Evolutionary conservation across 2,329 filamentous ascomycete genomes (phyloP).

Genomic region (Lasiodiplodia sp.): DNA sequence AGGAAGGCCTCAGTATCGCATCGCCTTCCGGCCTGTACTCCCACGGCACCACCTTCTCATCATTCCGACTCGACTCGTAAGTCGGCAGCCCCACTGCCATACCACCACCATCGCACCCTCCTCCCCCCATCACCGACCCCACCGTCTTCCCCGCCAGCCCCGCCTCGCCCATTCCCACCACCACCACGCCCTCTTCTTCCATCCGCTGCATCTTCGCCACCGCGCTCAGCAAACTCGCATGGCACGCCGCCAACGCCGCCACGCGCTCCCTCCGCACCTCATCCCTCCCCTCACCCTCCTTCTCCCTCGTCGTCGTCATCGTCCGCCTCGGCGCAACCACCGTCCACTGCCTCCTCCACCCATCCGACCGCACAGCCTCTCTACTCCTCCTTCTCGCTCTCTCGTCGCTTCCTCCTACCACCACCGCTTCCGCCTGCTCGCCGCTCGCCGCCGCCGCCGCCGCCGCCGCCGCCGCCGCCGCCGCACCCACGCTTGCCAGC

Average conservation of each 20-base stretch:
- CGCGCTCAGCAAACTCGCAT: slow-evolving; percentile 39
- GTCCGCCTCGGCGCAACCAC: no score
- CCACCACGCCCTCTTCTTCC: slow-evolving; percentile 31
- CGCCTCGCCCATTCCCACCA: background rate
- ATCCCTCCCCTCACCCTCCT: background rate
- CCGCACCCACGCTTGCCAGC: slow-evolving; percentile 40
- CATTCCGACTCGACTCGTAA: slow-evolving; percentile 1
- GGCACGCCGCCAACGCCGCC: slow-evolving; percentile 36
- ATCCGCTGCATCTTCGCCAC: slow-evolving; percentile 41
- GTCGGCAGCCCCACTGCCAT: background rate
- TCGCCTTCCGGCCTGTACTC: slow-evolving; percentile 12
- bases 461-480: no score
- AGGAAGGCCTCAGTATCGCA: background rate
- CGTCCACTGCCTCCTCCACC: background rate
- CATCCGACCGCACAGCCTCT: background rate
- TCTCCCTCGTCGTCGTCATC: background rate
- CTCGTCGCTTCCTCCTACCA: background rate
- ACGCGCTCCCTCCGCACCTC: slow-evolving; percentile 35
- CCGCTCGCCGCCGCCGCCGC: no score
- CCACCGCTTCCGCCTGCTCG: background rate
- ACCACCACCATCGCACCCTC: slow-evolving; percentile 17
- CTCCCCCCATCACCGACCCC: background rate
- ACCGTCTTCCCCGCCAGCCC: background rate
- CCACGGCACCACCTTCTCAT: slow-evolving; percentile 11
- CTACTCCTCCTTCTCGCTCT: background rate